Base-by-base conservation (phyloP, 2,329 filamentous ascomycete species). In the Furcasterigmium sp. region DNA sequence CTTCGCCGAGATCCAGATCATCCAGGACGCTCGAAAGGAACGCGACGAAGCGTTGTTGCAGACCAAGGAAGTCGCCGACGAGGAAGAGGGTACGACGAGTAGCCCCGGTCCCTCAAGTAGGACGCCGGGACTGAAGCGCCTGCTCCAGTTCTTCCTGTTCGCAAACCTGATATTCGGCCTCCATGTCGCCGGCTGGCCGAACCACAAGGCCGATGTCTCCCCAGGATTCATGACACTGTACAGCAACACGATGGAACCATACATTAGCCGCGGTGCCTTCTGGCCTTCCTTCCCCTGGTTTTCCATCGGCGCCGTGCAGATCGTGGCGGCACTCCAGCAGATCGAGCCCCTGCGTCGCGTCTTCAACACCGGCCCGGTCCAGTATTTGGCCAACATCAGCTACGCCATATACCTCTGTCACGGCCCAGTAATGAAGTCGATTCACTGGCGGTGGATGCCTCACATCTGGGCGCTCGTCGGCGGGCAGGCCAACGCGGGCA, bases 401-500 rank as follows among this genome's bases (percentile, higher is more conserved):
- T 82, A 74, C 48, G 72, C 76, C 3, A 63, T 82, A 3, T 81
- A 82, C 50, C 63, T 82, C 7, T 68, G 75, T n/a, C 77, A 81
- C 51, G 77, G 77, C 0, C 68, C 69, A 5, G 63, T 73, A 11
- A 55, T 78, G 8, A 67, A 62, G 13, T 47, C 66, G 37, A 52
- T 67, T 47, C 58, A 62, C 43, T 40, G 46, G 21, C 49, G 51
- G 19, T 45, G 51, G 46, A 29, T 47, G 49, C 45, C 47, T 4
- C 9, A 26, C 17, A 23, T 47, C 2, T 53, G 49, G 47, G 37
- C 34, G 25, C 48, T 67, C 8, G 45, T 62, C 7, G 64, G 61
- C 23, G 62, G 56, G 6, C 45, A 39, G 15, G 57, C 60, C 3
- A 39, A 62, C 46, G 63, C 56, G 55, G 64, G 60, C 36, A 54